Base-by-base conservation (phyloP, 495 filamentous ascomycete species). In the Penicillium parvum region DNA sequence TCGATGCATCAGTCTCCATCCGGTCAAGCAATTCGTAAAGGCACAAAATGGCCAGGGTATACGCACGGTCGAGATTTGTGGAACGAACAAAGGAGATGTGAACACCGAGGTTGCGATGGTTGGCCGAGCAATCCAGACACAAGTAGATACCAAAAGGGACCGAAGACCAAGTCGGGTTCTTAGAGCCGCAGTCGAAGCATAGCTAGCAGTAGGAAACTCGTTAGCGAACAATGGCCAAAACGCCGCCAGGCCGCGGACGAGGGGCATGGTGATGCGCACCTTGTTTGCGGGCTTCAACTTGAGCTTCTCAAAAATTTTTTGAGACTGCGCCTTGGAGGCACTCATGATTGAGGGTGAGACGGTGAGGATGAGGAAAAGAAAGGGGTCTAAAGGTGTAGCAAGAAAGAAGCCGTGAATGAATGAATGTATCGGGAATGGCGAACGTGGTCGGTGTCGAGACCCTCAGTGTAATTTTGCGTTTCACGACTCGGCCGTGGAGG, bases 1-100 rank as follows among this genome's bases (percentile, higher is more conserved):
- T n/a, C n/a, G n/a, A 4, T 26, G 14, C 35, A 50, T 68, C 49
- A 67, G 53, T 42, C 16, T 32, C 27, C 27, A 5, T 32, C 16
- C 42, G 7, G 21, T 22, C 7, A 34, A 11, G 7, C n/a, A 9
- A 23, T 32, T 12, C 21, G 14, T 14, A 35, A 11, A 27, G 23
- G 6, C 23, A 27, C 10, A 3, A 30, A n/a, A 10, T 9, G 9
- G 15, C 19, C 22, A 11, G 41, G 33, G 14, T n/a, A 17, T 41
- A 67, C 90, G 58, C 88, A 98, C 92, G 88, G 66, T 98, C 92
- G 60, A 98, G 86, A 62, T 95, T 95, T 40, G 92, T 97, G 42
- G 90, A 96, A 50, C 92, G 83, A 52, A 98, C 94, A 78, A 97
- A 97, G 59, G 91, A 96, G 66, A 98, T 90, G 64, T 94, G 88